Evolutionary conservation across 768 basidiomycete genomes (phyloP).

Genomic region (Dacryopinax primogenitus): DNA sequence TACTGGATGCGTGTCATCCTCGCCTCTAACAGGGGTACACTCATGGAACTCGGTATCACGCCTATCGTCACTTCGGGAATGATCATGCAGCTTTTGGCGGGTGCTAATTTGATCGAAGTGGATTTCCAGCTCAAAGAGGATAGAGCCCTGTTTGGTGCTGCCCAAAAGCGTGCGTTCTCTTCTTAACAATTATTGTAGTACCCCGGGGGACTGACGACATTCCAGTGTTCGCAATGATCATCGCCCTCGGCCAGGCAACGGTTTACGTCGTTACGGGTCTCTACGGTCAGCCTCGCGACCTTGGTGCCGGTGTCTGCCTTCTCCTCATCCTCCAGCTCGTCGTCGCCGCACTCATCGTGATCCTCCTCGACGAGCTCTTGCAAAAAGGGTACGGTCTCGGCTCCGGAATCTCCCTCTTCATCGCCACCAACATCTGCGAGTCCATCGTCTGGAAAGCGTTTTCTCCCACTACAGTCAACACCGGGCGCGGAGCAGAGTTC

Average conservation of each 20-base stretch:
- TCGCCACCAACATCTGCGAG: constrained; percentile 99
- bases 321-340: constrained; percentile 93
- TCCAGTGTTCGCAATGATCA: constrained; percentile 90
- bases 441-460: constrained; percentile 99
- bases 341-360: constrained; percentile 87
- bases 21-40: constrained; percentile 93
- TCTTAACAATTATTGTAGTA: not conserved
- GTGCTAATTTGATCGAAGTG: constrained; percentile 93
- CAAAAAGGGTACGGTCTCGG: constrained; percentile 99
- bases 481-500: constrained; percentile 94
- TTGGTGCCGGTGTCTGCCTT: constrained; percentile 94
- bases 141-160: constrained; percentile 84
- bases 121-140: constrained; percentile 98
- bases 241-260: constrained; percentile 89
- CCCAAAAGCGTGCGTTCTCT: constrained; percentile 74
- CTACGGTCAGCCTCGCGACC: constrained; percentile 83
- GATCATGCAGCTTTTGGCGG: constrained; percentile 99
- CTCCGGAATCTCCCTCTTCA: constrained; percentile 96
- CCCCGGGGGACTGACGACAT: not conserved
- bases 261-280: constrained; percentile 95
- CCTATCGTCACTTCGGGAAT: constrained; percentile 97
- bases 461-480: constrained; percentile 95
- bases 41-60: constrained; percentile 98
- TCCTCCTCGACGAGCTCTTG: constrained; percentile 94
- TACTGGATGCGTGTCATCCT: constrained; percentile 99